Conservation (phyloP, 106 monocot genomes). For the Allium fistulosum region DNA sequence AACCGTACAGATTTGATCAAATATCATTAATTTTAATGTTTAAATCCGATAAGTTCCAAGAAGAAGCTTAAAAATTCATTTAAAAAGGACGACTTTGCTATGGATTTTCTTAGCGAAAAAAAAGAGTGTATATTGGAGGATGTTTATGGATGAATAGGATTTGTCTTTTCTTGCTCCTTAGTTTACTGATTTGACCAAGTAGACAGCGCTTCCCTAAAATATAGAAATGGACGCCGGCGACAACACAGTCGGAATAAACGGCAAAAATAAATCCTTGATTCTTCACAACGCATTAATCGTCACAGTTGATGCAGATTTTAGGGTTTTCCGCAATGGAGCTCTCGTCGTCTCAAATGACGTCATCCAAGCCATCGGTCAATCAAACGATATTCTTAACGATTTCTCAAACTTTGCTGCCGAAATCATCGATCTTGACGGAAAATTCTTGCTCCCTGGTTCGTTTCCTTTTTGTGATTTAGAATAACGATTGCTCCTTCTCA, state of each 20-base stretch:
- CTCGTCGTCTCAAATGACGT: constrained; percentile 47
- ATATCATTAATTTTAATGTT: too few relatives aligned
- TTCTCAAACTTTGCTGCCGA: constrained; percentile 43
- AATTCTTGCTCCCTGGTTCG: constrained; percentile 62
- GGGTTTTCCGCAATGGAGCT: constrained; percentile 63
- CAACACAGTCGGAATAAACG: not conserved
- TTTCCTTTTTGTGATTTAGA: not conserved
- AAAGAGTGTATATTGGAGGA: too few relatives aligned
- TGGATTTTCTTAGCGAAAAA: too few relatives aligned
- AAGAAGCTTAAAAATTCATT: too few relatives aligned
- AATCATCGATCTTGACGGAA: constrained; percentile 48
- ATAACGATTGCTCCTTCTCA: not conserved
- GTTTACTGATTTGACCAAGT: too few relatives aligned
- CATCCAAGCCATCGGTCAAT: constrained; percentile 59
- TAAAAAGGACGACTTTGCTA: too few relatives aligned
- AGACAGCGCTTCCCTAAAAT: too few relatives aligned
- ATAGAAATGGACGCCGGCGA: not conserved
- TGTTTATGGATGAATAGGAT: too few relatives aligned
- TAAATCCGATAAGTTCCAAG: too few relatives aligned
- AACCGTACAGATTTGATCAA: too few relatives aligned
- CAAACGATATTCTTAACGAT: constrained; percentile 36
- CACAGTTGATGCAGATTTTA: constrained; percentile 55
- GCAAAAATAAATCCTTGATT: constrained; percentile 7
- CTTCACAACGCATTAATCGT: constrained; percentile 67
- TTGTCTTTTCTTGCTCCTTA: too few relatives aligned